Conservation (phyloP, 2,329 filamentous ascomycete genomes). For the Sclerotinia nivalis region DNA sequence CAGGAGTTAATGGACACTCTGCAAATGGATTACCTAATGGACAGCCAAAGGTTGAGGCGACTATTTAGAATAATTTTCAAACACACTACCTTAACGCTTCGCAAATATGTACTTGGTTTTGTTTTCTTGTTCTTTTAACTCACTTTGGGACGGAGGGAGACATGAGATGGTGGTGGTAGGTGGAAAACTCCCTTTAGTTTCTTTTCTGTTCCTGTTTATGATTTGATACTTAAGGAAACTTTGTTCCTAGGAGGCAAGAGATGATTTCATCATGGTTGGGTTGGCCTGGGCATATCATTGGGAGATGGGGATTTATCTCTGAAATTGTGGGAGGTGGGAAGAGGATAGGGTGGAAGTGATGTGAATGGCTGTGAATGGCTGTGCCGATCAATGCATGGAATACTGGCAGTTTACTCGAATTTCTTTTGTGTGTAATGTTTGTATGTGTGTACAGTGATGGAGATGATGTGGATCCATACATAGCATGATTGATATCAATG, state of each 20-base stretch:
- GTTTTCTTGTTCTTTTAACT: neutral
- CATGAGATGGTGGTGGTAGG: slow-evolving; percentile 4
- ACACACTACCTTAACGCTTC: neutral
- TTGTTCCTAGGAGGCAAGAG: neutral
- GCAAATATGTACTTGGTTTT: neutral
- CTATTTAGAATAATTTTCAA: slow-evolving; percentile 17
- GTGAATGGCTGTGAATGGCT: neutral
- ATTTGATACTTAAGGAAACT: slow-evolving; percentile 8
- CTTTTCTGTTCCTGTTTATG: slow-evolving; percentile 13
- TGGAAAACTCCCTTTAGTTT: neutral
- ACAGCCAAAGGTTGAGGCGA: slow-evolving; percentile 38
- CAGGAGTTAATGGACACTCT: slow-evolving; percentile 41
- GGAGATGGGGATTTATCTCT: neutral
- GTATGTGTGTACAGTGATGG: neutral
- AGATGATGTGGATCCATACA: neutral
- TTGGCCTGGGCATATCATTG: slow-evolving; percentile 1
- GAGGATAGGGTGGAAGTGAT: neutral
- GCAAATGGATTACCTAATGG: slow-evolving; percentile 39
- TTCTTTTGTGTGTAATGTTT: neutral
- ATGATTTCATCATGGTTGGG: neutral
- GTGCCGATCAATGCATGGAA: neutral
- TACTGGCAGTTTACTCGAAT: neutral
- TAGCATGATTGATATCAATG: neutral
- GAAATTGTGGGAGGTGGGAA: neutral
- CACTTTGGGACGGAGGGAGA: neutral